Evolutionary conservation across 441 rosid species (phyloP).

Genomic region (Jatropha multifida): DNA sequence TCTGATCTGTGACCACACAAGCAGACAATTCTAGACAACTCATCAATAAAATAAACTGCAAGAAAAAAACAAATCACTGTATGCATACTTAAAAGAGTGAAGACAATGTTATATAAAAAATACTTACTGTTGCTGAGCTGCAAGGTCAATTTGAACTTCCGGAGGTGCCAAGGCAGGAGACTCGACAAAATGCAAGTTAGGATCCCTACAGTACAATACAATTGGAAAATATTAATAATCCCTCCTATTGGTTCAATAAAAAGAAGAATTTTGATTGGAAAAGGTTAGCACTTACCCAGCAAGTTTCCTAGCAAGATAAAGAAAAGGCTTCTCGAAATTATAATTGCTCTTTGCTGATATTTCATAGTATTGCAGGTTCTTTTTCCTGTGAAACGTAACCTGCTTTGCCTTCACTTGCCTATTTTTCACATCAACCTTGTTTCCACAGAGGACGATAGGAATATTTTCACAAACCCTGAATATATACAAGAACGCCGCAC

Average conservation of each 20-base stretch:
- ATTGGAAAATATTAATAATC: not conserved
- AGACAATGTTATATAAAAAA: not conserved
- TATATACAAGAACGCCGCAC: not conserved
- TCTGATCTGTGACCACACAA: no score
- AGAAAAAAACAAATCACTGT: no score
- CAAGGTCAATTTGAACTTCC: conserved; percentile 51
- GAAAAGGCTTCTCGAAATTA: conserved; percentile 83
- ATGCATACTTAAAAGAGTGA: no score
- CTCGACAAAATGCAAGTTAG: conserved; percentile 58
- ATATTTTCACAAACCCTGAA: conserved; percentile 77
- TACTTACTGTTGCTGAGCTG: conserved; percentile 54
- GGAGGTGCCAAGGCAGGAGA: conserved; percentile 62
- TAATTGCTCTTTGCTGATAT: conserved; percentile 86
- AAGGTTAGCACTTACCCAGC: conserved; percentile 52
- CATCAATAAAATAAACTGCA: not conserved
- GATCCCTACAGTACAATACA: conserved; percentile 32
- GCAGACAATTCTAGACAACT: no score
- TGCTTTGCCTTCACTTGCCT: conserved; percentile 90
- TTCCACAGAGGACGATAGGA: conserved; percentile 74
- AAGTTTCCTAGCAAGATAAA: conserved; percentile 82
- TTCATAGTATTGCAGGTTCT: conserved; percentile 79
- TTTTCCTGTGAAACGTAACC: conserved; percentile 82
- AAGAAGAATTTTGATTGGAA: not conserved
- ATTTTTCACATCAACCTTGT: conserved; percentile 82
- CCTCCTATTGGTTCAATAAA: not conserved